Base-by-base conservation (phyloP, 2,329 filamentous ascomycete species). In the Dothideomycetes sp. region DNA sequence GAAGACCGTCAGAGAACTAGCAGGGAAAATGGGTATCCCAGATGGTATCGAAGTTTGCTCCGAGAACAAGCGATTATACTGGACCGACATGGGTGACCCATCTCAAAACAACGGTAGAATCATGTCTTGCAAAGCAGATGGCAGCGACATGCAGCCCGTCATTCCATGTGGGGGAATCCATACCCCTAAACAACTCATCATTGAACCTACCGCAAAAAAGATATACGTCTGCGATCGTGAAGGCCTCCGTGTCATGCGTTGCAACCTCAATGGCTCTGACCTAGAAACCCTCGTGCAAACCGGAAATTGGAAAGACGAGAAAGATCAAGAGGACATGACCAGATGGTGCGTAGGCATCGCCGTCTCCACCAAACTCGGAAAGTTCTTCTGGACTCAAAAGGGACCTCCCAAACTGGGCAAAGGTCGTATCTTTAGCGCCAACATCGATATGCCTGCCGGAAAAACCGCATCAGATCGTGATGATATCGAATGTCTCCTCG, bases 301-400 rank as follows among this genome's bases (percentile, higher is more conserved):
- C 1, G 61, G 53, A 5, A 41, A 61, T 33, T 53, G 67, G 66
- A 0, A 69, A 68, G 41, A 17, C 30, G 48, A 9, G 27, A 49
- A 10, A 40, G 15, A 28, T 7, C 20, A 13, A 16, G 15, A n/a
- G 8, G 23, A 34, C 7, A 22, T 25, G 1, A 17, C 16, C 19
- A 57, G 13, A 3, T 75, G 71, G 71, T 76, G 71, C 41, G 74
- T 79, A 6, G 75, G 76, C 1, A 62, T 80, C 25, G 53, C 68
- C 0, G 60, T 79, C 0, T 64, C 67, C 2, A 35, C 33, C n/a
- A 43, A 52, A 0, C 55, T 57, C 1, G 63, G 64, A 9, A 64
- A 66, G 27, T 61, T 79, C 33, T 78, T 71, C 61, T 80, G 75
- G 75, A 73, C 70, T 0, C 74, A 78, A 37, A 78, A 79, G 50